Conservation (phyloP, 768 basidiomycete species). For the Crassisporium funariophilum region DNA sequence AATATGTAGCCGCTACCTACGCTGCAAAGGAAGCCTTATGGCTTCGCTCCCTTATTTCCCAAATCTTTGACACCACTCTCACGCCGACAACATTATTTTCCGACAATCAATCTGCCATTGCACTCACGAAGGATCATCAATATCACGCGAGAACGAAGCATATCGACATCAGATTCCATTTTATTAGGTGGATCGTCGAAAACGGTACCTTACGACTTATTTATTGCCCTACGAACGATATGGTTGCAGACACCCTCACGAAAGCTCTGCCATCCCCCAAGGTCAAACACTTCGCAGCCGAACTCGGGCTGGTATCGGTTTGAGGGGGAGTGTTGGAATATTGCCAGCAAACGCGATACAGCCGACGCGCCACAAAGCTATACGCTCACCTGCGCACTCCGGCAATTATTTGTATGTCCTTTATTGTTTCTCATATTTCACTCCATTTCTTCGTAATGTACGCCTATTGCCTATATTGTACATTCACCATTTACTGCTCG, state of each 20-base stretch:
- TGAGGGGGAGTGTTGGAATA: slow-evolving; percentile 27
- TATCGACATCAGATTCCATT: slow-evolving; percentile 28
- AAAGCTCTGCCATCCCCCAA: slow-evolving; percentile 8
- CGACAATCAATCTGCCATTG: slow-evolving; percentile 19
- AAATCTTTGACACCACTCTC: slow-evolving; percentile 8
- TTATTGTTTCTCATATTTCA: too few relatives aligned
- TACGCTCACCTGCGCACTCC: too few relatives aligned
- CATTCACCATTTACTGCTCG: too few relatives aligned
- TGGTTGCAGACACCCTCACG: slow-evolving; percentile 7
- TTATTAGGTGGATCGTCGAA: slow-evolving; percentile 2
- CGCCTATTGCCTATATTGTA: too few relatives aligned
- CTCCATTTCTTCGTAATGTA: too few relatives aligned
- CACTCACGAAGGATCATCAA: slow-evolving; percentile 18
- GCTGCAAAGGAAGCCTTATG: slow-evolving; percentile 23
- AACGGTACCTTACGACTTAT: slow-evolving; percentile 3
- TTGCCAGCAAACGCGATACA: too few relatives aligned
- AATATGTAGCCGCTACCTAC: slow-evolving; percentile 32
- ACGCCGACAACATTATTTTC: slow-evolving; percentile 14
- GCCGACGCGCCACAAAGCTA: too few relatives aligned
- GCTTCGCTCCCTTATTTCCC: slow-evolving; percentile 15
- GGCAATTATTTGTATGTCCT: too few relatives aligned
- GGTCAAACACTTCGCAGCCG: slow-evolving; percentile 7
- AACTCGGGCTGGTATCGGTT: slow-evolving; percentile 23
- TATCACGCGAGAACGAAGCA: slow-evolving; percentile 17
- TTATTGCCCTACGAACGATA: slow-evolving; percentile 12